phyloP scores from a whole-genome alignment of 83 land plant genomes.

The Picea abies region DNA sequence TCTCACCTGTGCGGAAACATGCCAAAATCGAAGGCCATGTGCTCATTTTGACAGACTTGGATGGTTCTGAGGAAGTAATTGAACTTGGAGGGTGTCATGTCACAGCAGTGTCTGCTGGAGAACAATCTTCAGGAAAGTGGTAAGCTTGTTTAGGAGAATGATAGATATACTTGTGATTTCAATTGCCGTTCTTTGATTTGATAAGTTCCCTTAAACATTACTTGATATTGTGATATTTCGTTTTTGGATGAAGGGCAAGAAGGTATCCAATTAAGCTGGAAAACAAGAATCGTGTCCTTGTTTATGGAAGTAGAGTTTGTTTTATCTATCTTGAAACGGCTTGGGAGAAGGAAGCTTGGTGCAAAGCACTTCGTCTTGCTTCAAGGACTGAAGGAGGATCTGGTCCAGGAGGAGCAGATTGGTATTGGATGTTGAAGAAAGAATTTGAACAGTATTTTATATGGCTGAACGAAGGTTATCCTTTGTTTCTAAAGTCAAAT shows the following conservation, averaged over 20 bases:
- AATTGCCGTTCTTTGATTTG: neutral
- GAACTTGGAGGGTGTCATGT: slow-evolving; percentile 43
- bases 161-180: neutral
- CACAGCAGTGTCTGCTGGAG: slow-evolving; percentile 63
- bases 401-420: slow-evolving; percentile 22
- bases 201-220: neutral
- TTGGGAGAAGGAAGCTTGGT: slow-evolving; percentile 89
- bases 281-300: slow-evolving; percentile 11
- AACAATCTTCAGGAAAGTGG: slow-evolving; percentile 59
- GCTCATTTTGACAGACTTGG: slow-evolving; percentile 42
- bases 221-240: neutral
- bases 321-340: slow-evolving; percentile 74
- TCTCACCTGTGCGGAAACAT: slow-evolving; percentile 43
- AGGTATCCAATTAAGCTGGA: slow-evolving; percentile 56
- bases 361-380: slow-evolving; percentile 76
- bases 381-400: slow-evolving; percentile 35
- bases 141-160: slow-evolving; percentile 8
- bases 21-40: slow-evolving; percentile 45
- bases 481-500: slow-evolving; percentile 46
- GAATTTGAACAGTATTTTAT: slow-evolving; percentile 53
- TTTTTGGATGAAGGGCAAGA: slow-evolving; percentile 53
- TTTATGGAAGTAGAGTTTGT: slow-evolving; percentile 31
- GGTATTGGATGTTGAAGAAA: slow-evolving; percentile 34
- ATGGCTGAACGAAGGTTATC: slow-evolving; percentile 43
- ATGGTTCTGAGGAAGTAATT: slow-evolving; percentile 47